phyloP scores from a whole-genome alignment of 2,329 filamentous ascomycete genomes.

The Venturia oleaginea region DNA sequence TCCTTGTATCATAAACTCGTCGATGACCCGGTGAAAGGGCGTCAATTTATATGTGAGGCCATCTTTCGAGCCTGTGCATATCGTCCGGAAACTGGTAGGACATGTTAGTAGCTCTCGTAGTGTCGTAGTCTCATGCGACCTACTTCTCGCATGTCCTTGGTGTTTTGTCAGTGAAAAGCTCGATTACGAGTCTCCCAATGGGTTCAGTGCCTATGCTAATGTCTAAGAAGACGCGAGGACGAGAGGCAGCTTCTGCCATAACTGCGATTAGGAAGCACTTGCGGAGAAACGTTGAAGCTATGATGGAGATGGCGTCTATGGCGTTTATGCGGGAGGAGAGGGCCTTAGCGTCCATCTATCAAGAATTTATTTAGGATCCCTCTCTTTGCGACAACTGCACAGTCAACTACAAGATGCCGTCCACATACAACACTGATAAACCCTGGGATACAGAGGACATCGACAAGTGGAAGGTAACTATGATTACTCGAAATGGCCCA shows the following conservation, averaged over 20 bases:
- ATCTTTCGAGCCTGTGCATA: conserved; percentile 33
- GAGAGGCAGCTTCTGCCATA: conserved; percentile 12
- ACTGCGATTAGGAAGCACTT: neutral
- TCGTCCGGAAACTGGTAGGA: conserved; percentile 32
- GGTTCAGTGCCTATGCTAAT: conserved; percentile 32
- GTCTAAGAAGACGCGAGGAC: conserved; percentile 35
- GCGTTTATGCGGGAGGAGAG: neutral
- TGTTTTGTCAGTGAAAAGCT: conserved; percentile 37
- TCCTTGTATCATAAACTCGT: conserved; percentile 37
- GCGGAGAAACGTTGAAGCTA: neutral
- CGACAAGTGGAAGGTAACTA: conserved; percentile 78
- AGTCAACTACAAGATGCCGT: conserved; percentile 55
- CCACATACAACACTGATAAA: conserved; percentile 81
- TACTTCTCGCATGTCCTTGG: conserved; percentile 40
- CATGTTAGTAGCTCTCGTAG: neutral
- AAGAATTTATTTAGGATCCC: neutral
- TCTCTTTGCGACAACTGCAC: conserved; percentile 8
- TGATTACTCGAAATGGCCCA: neutral
- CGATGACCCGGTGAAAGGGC: conserved; percentile 34
- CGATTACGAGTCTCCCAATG: conserved; percentile 34
- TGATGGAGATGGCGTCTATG: neutral
- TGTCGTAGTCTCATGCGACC: conserved; percentile 11
- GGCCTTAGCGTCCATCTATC: neutral
- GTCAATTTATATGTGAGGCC: conserved; percentile 29
- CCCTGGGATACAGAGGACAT: conserved; percentile 96